These are phyloP conservation scores for Yarrowia divulgata DNA, from an alignment of 805 yeast species.

Conservation along the genomic window DNA sequence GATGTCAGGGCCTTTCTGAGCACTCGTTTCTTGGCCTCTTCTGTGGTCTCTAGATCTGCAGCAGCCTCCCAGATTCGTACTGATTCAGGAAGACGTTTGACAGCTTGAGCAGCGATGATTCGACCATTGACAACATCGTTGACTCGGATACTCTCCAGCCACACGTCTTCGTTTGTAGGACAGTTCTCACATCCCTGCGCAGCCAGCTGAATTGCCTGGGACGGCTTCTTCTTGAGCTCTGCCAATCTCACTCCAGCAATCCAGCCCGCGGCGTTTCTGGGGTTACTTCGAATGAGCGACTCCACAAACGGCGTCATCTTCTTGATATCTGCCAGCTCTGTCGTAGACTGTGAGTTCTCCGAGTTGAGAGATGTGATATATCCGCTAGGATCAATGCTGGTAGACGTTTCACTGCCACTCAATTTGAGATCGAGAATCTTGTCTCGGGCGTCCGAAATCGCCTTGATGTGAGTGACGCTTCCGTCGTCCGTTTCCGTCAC, in stretches of 20 bases:
- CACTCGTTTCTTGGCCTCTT: constrained; percentile 60
- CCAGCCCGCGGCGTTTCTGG: constrained; percentile 79
- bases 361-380: constrained; percentile 55
- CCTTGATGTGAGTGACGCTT: constrained; percentile 56
- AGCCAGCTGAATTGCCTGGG: constrained; percentile 66
- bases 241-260: constrained; percentile 85
- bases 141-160: constrained; percentile 81
- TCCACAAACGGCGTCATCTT: constrained; percentile 66
- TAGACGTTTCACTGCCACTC: constrained; percentile 52
- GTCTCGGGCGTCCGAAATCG: constrained; percentile 70
- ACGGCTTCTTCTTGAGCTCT: constrained; percentile 63
- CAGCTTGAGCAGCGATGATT: constrained; percentile 69
- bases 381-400: constrained; percentile 51
- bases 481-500: constrained; percentile 45
- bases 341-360: constrained; percentile 44
- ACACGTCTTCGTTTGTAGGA: constrained; percentile 71
- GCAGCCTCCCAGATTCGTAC: constrained; percentile 78
- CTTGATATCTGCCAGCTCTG: constrained; percentile 62
- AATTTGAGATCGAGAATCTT: constrained; percentile 62
- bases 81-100: constrained; percentile 62
- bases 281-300: constrained; percentile 76
- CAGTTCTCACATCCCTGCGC: constrained; percentile 77
- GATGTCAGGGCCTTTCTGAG: constrained; percentile 75
- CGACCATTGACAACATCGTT: constrained; percentile 60
- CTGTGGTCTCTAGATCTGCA: constrained; percentile 66